These are phyloP conservation scores for Saccharomycopsis hybrid DNA, from an alignment of 1,139 yeast genomes.

Conservation along the genomic window DNA sequence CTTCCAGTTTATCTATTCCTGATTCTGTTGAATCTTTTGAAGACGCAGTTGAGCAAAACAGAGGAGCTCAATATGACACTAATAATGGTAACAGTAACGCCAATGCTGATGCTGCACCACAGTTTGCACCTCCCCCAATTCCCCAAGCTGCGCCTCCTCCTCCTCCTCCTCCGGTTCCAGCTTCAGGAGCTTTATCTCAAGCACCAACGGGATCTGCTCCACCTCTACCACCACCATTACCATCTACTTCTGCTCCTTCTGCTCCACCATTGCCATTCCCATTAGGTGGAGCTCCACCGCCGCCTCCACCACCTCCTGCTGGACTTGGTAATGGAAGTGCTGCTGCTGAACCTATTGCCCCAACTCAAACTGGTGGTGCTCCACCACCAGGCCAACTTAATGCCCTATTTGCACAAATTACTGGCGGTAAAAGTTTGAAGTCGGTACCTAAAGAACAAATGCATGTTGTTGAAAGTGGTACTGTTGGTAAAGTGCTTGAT, in stretches of 20 bases:
- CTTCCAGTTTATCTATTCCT: constrained; percentile 31
- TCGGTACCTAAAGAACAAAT: constrained; percentile 37
- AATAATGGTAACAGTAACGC: too few species aligned
- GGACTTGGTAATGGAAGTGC: neutral
- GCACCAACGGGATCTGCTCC: constrained; percentile 25
- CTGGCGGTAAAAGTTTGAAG: constrained; percentile 38
- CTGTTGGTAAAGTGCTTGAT: constrained; percentile 38
- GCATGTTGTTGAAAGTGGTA: constrained; percentile 35
- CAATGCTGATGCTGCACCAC: constrained; percentile 13
- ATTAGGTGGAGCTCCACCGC: constrained; percentile 18
- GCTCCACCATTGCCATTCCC: constrained; percentile 27
- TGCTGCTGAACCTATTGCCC: constrained; percentile 1
- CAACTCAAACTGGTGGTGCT: constrained; percentile 4
- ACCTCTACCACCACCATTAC: constrained; percentile 24
- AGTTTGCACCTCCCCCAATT: constrained; percentile 26
- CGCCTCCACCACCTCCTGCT: constrained; percentile 24
- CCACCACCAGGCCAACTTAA: constrained; percentile 30
- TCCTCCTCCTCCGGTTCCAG: constrained; percentile 30
- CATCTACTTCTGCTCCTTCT: constrained; percentile 23
- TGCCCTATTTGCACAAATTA: constrained; percentile 42
- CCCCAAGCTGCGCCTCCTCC: constrained; percentile 24
- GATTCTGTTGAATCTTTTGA: constrained; percentile 31
- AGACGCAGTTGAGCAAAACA: constrained; percentile 21
- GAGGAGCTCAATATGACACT: too few species aligned
- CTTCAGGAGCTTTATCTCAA: constrained; percentile 26